These are phyloP conservation scores for Aspergillus texensis DNA, from an alignment of 2,329 filamentous ascomycete genomes.

Conservation along the genomic window DNA sequence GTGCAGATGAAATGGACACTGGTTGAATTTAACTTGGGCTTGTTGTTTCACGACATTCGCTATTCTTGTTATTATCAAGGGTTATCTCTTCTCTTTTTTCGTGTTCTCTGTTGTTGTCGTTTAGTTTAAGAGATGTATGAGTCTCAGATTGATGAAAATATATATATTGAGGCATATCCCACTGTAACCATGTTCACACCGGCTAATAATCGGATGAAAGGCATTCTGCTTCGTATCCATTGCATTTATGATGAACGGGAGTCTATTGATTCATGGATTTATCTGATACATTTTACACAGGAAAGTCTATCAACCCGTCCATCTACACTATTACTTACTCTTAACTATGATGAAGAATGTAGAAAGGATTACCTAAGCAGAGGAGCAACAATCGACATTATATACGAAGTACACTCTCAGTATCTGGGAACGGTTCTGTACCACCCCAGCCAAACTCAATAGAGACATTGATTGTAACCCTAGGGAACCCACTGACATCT, in stretches of 20 bases:
- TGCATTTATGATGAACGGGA: not conserved
- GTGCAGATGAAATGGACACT: not conserved
- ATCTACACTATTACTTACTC: not conserved
- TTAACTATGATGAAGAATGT: not conserved
- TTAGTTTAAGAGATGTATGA: not conserved
- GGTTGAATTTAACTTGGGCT: not conserved
- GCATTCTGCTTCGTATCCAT: not conserved
- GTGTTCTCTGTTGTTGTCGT: not conserved
- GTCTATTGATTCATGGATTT: not conserved
- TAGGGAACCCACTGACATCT: not conserved
- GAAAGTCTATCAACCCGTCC: not conserved
- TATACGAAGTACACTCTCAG: not conserved
- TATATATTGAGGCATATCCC: not conserved
- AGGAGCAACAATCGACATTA: not conserved
- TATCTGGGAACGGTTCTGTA: not conserved
- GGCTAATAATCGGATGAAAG: not conserved
- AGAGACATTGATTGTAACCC: not conserved
- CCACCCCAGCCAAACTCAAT: not conserved
- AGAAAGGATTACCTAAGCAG: not conserved
- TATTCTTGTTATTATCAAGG: not conserved
- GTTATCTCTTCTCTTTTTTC: not conserved
- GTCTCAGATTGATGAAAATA: not conserved
- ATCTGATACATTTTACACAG: not conserved
- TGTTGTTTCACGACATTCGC: not conserved
- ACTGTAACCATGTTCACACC: not conserved